Evolutionary conservation across 208 protist species (phyloP), one percentile per base, ranked within the genome.

Genomic region (Jaenimonas drosophilae): DNA sequence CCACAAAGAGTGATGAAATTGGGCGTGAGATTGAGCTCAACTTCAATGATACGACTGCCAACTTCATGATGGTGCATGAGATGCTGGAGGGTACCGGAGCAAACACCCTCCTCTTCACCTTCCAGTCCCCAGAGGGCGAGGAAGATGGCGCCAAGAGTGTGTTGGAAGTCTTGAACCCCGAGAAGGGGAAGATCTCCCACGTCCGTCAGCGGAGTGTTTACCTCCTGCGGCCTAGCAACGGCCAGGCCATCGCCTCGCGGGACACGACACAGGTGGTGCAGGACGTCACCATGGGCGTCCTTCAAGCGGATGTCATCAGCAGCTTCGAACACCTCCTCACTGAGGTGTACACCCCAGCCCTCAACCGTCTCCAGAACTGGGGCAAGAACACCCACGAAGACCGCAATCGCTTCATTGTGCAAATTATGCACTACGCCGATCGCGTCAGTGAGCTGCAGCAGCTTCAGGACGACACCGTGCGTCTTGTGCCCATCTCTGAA

Each of bases 331-430:
- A 92, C 43, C 70, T 96, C 21, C 57, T 93, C 16, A 90, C 74
- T 42, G 84, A 96, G 58, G 82, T 96, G 37, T 96, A 96, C 80
- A 88, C 78, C 6, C 88, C 88, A 14, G 53, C 94, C 42, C 73
- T 96, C 59, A 90, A 89, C 62, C 70, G 71, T 32, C 62, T 79
- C 48, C 51, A 49, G 24, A 53, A 71, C 29, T 96, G 88, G 88
- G 85, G 88, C 34, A 94, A 90, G 62, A 92, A 92, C 72, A 79
- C 79, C n/a, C 11, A 44, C 37, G 65, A 84, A 29, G 79, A 92
- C 33, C 71, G 70, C 31, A 90, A 91, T 49, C 63, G 79, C 44
- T 94, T 93, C 70, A 89, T 93, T 45, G 44, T 92, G 32, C 55
- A 46, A 39, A 62, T 93, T 29, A 76, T 88, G 58, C 78, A 74